Percentiles rank a stretch among this genome's conserved stretches.
These are phyloP conservation scores for Deinandra increscens DNA, from an alignment of 129 eudicot species.

Conservation along the genomic window DNA sequence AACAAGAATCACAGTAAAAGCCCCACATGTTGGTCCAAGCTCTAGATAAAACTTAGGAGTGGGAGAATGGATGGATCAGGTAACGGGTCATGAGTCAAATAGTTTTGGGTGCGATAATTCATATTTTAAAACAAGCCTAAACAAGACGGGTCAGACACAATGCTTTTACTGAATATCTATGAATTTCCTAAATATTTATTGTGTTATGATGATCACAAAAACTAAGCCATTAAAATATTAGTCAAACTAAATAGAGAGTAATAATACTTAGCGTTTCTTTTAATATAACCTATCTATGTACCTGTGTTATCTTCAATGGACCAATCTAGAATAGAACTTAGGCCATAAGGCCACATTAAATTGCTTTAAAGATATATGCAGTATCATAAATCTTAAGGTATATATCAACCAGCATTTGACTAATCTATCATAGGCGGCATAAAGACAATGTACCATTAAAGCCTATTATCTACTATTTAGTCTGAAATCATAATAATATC, in stretches of 20 bases:
- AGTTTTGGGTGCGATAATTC: not conserved
- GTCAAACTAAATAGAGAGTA: not conserved
- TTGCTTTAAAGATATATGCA: conserved; percentile 3
- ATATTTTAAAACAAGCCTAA: not conserved
- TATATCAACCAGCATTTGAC: conserved; percentile 19
- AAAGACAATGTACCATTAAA: conserved; percentile 11
- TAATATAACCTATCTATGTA: not conserved
- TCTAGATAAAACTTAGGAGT: not conserved
- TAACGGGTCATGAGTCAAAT: not conserved
- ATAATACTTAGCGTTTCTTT: not conserved
- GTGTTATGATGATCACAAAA: not conserved
- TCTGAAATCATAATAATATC: conserved; percentile 16
- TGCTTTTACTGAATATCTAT: not conserved
- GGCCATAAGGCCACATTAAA: conserved; percentile 18
- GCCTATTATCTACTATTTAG: not conserved
- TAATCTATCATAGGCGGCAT: conserved; percentile 22
- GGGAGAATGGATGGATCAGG: not conserved
- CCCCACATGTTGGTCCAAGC: not conserved
- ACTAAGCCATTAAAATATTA: not conserved
- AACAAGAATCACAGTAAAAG: not conserved
- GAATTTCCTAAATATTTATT: not conserved
- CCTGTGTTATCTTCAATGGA: conserved; percentile 14
- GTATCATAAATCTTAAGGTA: conserved; percentile 10
- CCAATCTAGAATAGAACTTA: conserved; percentile 18
- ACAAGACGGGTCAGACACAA: not conserved